phyloP scores from a whole-genome alignment of 179 eudicot genomes.

The Sideroxylon spinosum region DNA sequence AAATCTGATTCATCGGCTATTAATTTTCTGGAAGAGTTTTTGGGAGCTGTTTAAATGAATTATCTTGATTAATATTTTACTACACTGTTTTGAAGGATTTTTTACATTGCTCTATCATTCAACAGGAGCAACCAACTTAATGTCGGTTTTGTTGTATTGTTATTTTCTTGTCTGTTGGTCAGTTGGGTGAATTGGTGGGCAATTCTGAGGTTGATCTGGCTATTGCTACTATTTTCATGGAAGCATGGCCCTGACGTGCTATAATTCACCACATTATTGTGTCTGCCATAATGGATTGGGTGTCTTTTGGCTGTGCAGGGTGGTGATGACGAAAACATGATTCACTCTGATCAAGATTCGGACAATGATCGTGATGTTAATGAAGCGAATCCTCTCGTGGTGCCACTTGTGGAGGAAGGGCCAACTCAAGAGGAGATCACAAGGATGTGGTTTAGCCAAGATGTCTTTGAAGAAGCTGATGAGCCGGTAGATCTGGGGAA shows the following conservation, averaged over 20 bases:
- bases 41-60: too few relatives aligned
- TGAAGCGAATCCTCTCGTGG: constrained; percentile 75
- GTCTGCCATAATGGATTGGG: neutral
- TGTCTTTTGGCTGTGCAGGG: constrained; percentile 36
- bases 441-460: constrained; percentile 65
- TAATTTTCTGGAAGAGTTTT: too few relatives aligned
- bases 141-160: too few relatives aligned
- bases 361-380: constrained; percentile 39
- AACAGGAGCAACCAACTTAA: too few relatives aligned
- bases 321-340: constrained; percentile 35
- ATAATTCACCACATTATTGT: neutral
- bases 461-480: constrained; percentile 66
- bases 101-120: neutral
- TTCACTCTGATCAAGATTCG: constrained; percentile 41
- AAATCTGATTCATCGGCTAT: too few relatives aligned
- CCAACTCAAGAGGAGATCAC: constrained; percentile 70
- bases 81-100: neutral
- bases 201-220: neutral
- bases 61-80: too few relatives aligned
- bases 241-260: neutral
- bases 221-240: neutral
- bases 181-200: neutral
- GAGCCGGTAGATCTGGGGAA: constrained; percentile 39
- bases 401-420: constrained; percentile 46
- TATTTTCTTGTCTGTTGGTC: neutral